Evolutionary conservation across 257 asterid genomes (phyloP).

Genomic region (Eucommia ulmoides): DNA sequence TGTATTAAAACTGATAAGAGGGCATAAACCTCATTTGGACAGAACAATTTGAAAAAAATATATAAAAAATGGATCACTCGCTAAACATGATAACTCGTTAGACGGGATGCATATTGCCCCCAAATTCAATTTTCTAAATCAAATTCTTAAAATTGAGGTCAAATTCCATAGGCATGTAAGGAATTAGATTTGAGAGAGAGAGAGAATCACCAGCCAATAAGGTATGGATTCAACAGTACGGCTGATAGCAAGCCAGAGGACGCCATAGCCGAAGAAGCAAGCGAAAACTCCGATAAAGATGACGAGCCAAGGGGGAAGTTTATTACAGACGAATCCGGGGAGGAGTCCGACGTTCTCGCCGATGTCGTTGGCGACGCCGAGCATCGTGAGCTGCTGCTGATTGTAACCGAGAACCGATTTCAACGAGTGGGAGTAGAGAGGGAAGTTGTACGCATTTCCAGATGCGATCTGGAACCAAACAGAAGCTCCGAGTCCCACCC

Average conservation of each 20-base stretch:
- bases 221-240: constrained; percentile 28
- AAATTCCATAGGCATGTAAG: too few species aligned
- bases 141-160: too few species aligned
- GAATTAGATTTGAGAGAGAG: too few species aligned
- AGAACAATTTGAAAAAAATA: too few species aligned
- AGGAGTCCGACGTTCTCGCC: constrained; percentile 66
- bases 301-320: constrained; percentile 58
- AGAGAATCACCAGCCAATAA: constrained; percentile 39
- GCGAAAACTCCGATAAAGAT: constrained; percentile 38
- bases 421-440: constrained; percentile 58
- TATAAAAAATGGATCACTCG: too few species aligned
- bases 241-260: constrained; percentile 53
- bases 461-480: constrained; percentile 63
- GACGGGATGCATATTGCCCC: too few species aligned
- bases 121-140: too few species aligned
- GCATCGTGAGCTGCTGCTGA: constrained; percentile 51
- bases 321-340: constrained; percentile 45
- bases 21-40: too few species aligned
- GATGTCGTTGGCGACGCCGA: constrained; percentile 63
- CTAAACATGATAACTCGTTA: too few species aligned
- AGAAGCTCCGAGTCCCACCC: constrained; percentile 74
- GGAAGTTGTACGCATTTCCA: constrained; percentile 59
- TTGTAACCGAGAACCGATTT: constrained; percentile 57
- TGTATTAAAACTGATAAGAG: too few species aligned
- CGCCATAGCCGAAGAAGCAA: constrained; percentile 60